phyloP scores from a whole-genome alignment of 176 grass and related monocot species.

The Aegilops tauschii region DNA sequence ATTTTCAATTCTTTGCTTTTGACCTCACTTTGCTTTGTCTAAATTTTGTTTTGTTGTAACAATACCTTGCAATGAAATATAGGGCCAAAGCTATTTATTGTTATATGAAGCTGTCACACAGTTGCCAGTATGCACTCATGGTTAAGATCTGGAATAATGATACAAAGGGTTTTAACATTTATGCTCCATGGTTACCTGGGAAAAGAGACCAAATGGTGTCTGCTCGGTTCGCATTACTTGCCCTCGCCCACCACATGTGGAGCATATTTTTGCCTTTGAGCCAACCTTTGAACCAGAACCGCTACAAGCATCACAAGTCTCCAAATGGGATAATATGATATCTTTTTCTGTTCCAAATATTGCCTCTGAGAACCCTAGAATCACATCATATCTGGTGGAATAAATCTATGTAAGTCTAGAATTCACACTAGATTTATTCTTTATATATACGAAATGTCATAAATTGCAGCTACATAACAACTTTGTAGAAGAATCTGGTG shows the following conservation, averaged over 20 bases:
- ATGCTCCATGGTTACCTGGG: conserved; percentile 64
- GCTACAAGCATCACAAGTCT: conserved; percentile 83
- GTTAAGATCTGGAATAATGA: background rate
- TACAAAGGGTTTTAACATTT: background rate
- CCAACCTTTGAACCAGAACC: conserved; percentile 89
- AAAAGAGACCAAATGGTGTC: conserved; percentile 97
- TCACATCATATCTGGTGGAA: conserved; percentile 79
- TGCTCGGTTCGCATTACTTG: conserved; percentile 99
- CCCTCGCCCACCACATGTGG: conserved; percentile 88
- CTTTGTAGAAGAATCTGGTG: background rate
- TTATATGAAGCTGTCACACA: background rate
- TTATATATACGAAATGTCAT: conserved; percentile 9
- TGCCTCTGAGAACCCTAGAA: conserved; percentile 82
- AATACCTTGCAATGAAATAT: background rate
- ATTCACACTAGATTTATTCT: background rate
- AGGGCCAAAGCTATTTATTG: background rate
- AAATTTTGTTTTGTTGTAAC: background rate
- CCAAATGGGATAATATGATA: conserved; percentile 93
- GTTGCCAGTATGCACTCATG: background rate
- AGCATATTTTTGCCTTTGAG: conserved; percentile 87
- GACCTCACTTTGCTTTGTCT: background rate
- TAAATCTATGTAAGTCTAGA: conserved; percentile 36
- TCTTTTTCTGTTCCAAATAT: conserved; percentile 98
- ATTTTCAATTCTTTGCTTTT: background rate
- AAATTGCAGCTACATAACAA: conserved; percentile 4